Conservation (phyloP, 225 moss, liverwort and hornwort species). For the Rhytidiadelphus loreus region DNA sequence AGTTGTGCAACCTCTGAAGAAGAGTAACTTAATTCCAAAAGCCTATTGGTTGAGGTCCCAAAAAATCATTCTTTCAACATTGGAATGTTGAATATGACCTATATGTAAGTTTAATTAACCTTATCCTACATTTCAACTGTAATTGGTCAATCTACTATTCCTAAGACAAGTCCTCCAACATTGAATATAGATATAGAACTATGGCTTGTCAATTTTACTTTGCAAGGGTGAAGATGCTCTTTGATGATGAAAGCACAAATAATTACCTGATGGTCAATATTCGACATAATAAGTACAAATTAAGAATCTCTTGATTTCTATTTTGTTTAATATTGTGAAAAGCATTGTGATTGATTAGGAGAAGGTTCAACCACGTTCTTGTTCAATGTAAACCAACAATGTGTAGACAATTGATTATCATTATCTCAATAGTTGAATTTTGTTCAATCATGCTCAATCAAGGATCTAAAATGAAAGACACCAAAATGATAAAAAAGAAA, state of each 20-base stretch:
- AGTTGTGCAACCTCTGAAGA: not conserved
- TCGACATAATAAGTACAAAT: not conserved
- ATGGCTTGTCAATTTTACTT: rapidly evolving
- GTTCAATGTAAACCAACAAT: not conserved
- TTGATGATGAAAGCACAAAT: no score
- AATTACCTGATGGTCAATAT: not conserved
- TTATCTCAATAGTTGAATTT: not conserved
- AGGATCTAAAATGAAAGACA: not conserved
- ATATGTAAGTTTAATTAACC: not conserved
- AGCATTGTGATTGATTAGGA: not conserved
- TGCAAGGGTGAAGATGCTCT: not conserved
- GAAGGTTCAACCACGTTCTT: rapidly evolving
- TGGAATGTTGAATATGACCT: not conserved
- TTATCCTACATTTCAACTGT: no score
- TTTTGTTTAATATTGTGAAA: not conserved
- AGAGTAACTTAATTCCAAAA: not conserved
- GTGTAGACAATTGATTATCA: not conserved
- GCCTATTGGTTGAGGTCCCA: not conserved
- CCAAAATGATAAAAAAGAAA: not conserved
- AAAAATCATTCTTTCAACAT: not conserved
- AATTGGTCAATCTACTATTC: not conserved
- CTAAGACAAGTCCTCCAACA: rapidly evolving
- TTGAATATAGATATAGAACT: not conserved
- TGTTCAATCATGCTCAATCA: not conserved
- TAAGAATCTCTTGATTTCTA: not conserved